A percentile compares a stretch with the other conserved stretches of the same genome.
Conservation (phyloP, 129 eudicot genomes). For the Tanacetum coccineum region DNA sequence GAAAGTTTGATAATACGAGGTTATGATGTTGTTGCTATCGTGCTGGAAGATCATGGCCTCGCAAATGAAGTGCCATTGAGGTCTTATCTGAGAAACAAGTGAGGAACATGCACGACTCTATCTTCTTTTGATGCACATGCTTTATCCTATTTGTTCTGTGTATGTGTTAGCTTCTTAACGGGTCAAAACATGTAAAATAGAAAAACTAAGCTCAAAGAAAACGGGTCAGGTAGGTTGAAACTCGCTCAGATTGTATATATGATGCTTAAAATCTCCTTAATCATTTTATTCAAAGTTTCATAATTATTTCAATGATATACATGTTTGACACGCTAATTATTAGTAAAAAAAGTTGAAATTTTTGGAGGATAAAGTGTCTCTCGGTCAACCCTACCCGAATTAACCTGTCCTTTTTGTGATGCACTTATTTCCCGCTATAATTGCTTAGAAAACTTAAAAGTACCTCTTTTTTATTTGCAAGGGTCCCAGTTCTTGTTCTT, state of each 20-base stretch:
- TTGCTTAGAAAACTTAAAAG: constrained; percentile 7
- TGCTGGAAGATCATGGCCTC: constrained; percentile 88
- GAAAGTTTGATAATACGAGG: constrained; percentile 87
- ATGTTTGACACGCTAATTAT: too few relatives aligned
- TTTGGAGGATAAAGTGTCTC: not conserved
- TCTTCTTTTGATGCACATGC: not conserved
- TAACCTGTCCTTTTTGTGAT: not conserved
- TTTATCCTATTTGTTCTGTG: constrained; percentile 7
- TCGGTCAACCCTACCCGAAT: not conserved
- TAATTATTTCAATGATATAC: not conserved
- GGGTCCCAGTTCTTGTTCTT: constrained; percentile 89
- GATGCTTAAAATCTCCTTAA: not conserved
- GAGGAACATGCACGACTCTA: constrained; percentile 1
- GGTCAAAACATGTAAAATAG: not conserved
- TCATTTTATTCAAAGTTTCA: not conserved
- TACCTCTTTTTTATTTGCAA: constrained; percentile 25
- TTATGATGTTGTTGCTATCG: constrained; percentile 81
- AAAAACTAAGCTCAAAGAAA: too few relatives aligned
- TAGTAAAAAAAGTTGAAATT: not conserved
- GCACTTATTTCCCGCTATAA: not conserved
- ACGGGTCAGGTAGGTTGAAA: not conserved
- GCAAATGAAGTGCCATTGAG: constrained; percentile 61
- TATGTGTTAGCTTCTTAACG: not conserved
- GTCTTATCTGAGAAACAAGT: constrained; percentile 76
- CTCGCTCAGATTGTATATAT: not conserved